These are phyloP conservation scores for Cutaneotrichosporon cutaneum DNA, from an alignment of 1,284 basidiomycete genomes.

Conservation along the genomic window DNA sequence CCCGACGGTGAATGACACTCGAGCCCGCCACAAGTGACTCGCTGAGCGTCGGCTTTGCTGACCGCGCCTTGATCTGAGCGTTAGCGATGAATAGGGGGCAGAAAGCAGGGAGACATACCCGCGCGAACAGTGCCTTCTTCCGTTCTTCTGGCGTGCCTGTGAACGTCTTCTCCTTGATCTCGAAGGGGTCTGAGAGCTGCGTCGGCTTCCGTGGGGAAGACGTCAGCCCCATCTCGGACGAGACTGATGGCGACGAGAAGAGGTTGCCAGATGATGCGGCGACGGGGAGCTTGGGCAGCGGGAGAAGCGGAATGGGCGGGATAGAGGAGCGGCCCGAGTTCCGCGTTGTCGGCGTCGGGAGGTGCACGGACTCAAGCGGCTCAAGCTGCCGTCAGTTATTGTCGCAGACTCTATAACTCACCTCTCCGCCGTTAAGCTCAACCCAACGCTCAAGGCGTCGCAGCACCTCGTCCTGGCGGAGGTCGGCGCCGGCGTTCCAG, in stretches of 20 bases:
- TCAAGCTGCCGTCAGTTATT: not conserved
- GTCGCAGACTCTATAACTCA: not conserved
- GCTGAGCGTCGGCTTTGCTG: constrained; percentile 34
- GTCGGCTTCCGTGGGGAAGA: constrained; percentile 12
- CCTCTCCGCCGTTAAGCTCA: constrained; percentile 42
- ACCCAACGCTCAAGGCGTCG: constrained; percentile 48
- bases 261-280: constrained; percentile 12
- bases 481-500: constrained; percentile 49
- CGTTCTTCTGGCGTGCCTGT: constrained; percentile 43
- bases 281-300: constrained; percentile 41
- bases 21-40: constrained; percentile 27
- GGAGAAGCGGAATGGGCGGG: constrained; percentile 48
- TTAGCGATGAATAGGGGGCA: not conserved
- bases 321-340: constrained; percentile 33
- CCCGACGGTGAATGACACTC: constrained; percentile 12
- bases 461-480: constrained; percentile 41
- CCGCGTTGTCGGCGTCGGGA: constrained; percentile 44
- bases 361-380: constrained; percentile 15
- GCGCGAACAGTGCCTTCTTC: constrained; percentile 45
- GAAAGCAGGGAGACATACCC: constrained; percentile 30
- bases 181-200: constrained; percentile 42
- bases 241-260: constrained; percentile 26
- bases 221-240: constrained; percentile 15
- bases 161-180: constrained; percentile 25
- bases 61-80: constrained; percentile 44